Base-by-base conservation (phyloP, 1,284 basidiomycete species). In the Uromyces viciae-fabae region DNA sequence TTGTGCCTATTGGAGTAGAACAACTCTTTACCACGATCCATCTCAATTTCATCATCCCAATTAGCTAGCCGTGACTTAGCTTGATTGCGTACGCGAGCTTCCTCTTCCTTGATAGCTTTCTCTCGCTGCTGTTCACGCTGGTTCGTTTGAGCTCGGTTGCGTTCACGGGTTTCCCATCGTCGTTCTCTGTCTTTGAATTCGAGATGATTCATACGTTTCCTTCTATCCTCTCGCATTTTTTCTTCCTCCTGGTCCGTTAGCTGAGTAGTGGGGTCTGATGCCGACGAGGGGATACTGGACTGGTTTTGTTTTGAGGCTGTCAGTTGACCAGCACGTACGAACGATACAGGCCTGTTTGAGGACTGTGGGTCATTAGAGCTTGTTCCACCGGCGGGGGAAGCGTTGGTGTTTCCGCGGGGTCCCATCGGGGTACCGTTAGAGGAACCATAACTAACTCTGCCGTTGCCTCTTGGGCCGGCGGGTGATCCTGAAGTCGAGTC, bases 1-100 rank as follows among this genome's bases (percentile, higher is more conserved):
- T 84, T 84, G 3, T 75, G 66, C 46, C 83, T 68, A 56, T 84
- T 83, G 25, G 80, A 79, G 36, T 83, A 77, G 73, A 84, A 84
- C 49, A 83, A 75, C 64, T 83, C 83, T 36, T 81, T 81, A n/a
- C 83, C 83, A 28, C 78, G 73, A 49, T 81, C 81, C 43, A 81
- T 71, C 42, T 83, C 83, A 43, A 82, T 69, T 31, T 83, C 82
- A 52, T 83, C 83, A 69, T 83, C 83, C 76, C 82, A 83, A 28
- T 74, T 73, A 31, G 82, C 77, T 49, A 83, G 76, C 38, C 82
- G 79, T 4, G 81, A 64, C 31, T 78, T 69, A 58, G 80, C 82
- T 36, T 68, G 60, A 33, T 75, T 72, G 5, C 83, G 82, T 52
- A 82, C 49, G 28, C 81, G 75, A 38, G 81, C 78, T 52, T 83